A percentile compares a stretch with the other conserved stretches of the same genome.
Evolutionary conservation across 441 rosid genomes (phyloP).

Genomic region (Cnidoscolus chayamansa): DNA sequence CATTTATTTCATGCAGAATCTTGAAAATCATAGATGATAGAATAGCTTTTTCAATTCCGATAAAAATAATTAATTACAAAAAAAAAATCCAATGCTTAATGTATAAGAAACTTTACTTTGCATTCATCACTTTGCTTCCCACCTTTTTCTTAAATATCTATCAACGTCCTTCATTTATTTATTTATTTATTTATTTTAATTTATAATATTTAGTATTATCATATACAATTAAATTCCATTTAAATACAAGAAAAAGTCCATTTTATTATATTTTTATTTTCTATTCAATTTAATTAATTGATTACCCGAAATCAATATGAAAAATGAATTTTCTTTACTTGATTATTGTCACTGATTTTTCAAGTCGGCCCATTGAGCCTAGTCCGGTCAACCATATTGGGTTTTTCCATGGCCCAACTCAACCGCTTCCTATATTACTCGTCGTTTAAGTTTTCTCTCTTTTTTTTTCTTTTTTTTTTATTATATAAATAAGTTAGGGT

Average conservation of each 20-base stretch:
- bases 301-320: too few species aligned
- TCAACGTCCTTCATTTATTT: too few species aligned
- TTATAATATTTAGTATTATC: too few species aligned
- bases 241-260: too few species aligned
- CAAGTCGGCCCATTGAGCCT: neutral
- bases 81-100: constrained; percentile 23
- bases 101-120: constrained; percentile 20
- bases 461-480: neutral
- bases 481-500: constrained; percentile 11
- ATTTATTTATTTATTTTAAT: too few species aligned
- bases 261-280: too few species aligned
- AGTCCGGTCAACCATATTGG: neutral
- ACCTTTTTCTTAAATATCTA: too few species aligned
- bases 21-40: neutral
- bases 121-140: neutral
- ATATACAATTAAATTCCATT: too few species aligned
- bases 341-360: too few species aligned
- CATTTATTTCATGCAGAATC: neutral
- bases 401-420: neutral
- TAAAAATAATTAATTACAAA: neutral
- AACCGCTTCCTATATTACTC: neutral
- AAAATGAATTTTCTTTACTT: too few species aligned
- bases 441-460: neutral
- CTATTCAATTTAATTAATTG: too few species aligned
- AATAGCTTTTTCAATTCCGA: neutral